These are phyloP conservation scores for Neurospora crassa DNA, from an alignment of 2,329 filamentous ascomycete species.

Conservation along the genomic window DNA sequence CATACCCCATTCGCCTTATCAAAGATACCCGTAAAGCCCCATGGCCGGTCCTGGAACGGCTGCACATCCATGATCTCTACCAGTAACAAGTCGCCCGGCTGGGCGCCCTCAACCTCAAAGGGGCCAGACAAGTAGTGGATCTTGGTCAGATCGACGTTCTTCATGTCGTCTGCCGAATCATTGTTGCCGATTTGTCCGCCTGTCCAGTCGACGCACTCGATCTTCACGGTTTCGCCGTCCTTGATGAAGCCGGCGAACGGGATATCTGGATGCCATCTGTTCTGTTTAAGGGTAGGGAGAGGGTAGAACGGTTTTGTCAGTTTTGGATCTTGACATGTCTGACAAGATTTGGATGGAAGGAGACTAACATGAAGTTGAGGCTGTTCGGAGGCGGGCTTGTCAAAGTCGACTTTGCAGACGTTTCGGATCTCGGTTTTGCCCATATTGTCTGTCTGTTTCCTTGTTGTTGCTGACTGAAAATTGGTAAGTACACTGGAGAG, in stretches of 20 bases:
- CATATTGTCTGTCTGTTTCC: conserved; percentile 19
- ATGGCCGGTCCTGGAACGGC: conserved; percentile 73
- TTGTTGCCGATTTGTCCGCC: conserved; percentile 82
- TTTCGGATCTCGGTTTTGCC: conserved; percentile 50
- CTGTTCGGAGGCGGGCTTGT: conserved; percentile 63
- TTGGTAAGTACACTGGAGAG: no score
- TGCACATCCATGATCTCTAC: conserved; percentile 93
- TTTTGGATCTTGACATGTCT: no score
- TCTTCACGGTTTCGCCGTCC: conserved; percentile 82
- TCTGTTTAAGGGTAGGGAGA: conserved; percentile 37
- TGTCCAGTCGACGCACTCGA: conserved; percentile 83
- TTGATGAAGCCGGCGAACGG: conserved; percentile 65
- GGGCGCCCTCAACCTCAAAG: conserved; percentile 75
- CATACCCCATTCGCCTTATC: conserved; percentile 58
- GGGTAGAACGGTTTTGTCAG: background rate
- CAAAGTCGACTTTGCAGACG: conserved; percentile 62
- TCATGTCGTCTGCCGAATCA: conserved; percentile 80
- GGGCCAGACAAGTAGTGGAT: conserved; percentile 86
- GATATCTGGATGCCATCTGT: conserved; percentile 89
- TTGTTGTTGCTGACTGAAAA: background rate
- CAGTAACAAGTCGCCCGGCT: conserved; percentile 75
- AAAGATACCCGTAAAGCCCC: conserved; percentile 86
- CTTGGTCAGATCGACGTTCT: conserved; percentile 72
- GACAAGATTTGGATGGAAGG: no score
- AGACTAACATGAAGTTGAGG: conserved; percentile 53